Evolutionary conservation across 75 land plant species (phyloP).

Genomic region (Sequoia sempervirens): DNA sequence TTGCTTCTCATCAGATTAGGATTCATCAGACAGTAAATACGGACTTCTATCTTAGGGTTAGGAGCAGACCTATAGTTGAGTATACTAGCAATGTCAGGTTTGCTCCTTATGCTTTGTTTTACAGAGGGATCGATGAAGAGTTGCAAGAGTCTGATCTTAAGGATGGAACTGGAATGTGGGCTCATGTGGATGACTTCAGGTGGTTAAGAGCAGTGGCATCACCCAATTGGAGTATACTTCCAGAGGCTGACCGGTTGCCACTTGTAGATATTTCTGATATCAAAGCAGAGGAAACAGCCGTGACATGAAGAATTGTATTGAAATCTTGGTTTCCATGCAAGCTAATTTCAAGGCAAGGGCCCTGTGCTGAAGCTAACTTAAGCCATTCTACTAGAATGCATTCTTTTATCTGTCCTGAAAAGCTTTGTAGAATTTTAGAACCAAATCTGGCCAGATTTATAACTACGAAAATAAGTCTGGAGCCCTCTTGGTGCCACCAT

Average conservation of each 20-base stretch:
- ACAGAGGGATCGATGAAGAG: conserved; percentile 69
- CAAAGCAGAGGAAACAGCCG: not conserved
- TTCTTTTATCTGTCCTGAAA: not conserved
- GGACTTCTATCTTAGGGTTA: conserved; percentile 83
- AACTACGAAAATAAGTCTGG: not conserved
- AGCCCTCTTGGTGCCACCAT: not conserved
- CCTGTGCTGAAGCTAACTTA: not conserved
- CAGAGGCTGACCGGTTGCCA: conserved; percentile 42
- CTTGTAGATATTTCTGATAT: conserved; percentile 20
- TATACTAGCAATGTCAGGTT: conserved; percentile 63
- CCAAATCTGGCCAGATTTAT: not conserved
- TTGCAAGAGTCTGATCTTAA: conserved; percentile 47
- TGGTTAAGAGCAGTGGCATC: conserved; percentile 88
- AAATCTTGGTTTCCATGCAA: not conserved
- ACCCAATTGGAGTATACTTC: conserved; percentile 85
- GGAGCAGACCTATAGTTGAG: conserved; percentile 92
- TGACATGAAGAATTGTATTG: not conserved
- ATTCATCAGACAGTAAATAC: conserved; percentile 67
- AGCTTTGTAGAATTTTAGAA: not conserved
- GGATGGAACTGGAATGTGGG: conserved; percentile 92
- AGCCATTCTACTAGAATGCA: not conserved
- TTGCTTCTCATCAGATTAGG: conserved; percentile 91
- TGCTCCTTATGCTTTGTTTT: conserved; percentile 75
- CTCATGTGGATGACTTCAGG: conserved; percentile 88
- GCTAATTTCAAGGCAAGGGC: not conserved